Conservation (phyloP, 2,329 filamentous ascomycete species). For the Davidsoniella virescens region DNA sequence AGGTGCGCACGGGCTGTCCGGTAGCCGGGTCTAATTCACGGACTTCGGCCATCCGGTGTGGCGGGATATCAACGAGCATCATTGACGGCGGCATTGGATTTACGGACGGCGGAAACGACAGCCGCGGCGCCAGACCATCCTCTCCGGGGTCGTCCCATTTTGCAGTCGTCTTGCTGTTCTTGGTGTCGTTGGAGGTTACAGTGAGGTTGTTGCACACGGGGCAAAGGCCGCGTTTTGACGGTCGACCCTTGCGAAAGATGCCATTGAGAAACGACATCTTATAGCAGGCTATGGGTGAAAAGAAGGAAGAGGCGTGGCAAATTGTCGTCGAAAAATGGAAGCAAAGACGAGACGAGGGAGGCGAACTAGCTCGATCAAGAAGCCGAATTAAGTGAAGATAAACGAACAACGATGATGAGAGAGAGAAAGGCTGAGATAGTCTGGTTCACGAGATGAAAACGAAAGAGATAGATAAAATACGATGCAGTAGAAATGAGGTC, state of each 20-base stretch:
- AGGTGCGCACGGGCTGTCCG: slow-evolving; percentile 2
- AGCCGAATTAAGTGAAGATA: too few species aligned
- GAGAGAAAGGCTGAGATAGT: too few species aligned
- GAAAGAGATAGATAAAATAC: too few species aligned
- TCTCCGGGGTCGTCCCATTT: slow-evolving; percentile 11
- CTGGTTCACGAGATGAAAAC: too few species aligned
- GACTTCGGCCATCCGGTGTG: slow-evolving; percentile 10
- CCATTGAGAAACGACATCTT: slow-evolving; percentile 11
- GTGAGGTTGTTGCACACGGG: slow-evolving; percentile 12
- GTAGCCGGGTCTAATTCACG: slow-evolving; percentile 3
- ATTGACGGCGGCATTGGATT: slow-evolving; percentile 12
- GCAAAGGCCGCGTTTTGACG: slow-evolving; percentile 7
- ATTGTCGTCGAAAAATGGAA: neutral
- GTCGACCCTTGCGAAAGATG: slow-evolving; percentile 10
- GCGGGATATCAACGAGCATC: slow-evolving; percentile 11
- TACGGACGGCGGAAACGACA: slow-evolving; percentile 6
- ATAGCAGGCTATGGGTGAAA: neutral
- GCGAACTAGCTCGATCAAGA: neutral
- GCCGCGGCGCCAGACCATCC: neutral
- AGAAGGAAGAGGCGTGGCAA: neutral
- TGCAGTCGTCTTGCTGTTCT: slow-evolving; percentile 6
- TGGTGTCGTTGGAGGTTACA: slow-evolving; percentile 10
- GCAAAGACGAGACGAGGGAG: neutral
- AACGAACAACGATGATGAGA: too few species aligned
- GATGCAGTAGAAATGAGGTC: too few species aligned